Base-by-base conservation (phyloP, 2,329 filamentous ascomycete species). In the Fusarium xyrophilum region DNA sequence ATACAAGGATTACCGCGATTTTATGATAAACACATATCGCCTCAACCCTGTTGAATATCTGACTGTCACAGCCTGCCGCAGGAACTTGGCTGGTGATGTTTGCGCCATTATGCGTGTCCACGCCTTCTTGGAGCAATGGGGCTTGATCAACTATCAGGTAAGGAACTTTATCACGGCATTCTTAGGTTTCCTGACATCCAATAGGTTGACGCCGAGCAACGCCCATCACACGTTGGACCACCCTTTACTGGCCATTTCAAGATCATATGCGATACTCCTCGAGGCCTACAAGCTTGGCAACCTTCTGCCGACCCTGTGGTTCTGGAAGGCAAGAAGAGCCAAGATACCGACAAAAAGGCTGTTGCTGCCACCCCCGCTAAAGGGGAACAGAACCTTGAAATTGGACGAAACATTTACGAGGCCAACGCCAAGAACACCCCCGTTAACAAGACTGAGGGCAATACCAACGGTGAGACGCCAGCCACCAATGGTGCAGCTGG, bases 91-190 rank as follows among this genome's bases (percentile, higher is more conserved):
- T 25, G 96, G 96, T 69, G 96, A 99, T 80, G 96, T 99, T 33
- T 99, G 96, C 82, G 95, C 96, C 39, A 99, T 99, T 73, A 99
- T 99, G 96, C 91, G 96, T 69, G 95, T 99, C 21, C 96, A 99
- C 80, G 92, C 93, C 19, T 99, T 99, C 82, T 85, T 99, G 36
- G 96, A 99, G 82, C 95, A 98, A 78, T 99, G 96, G 96, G 96
- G 96, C 11, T 84, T 99, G 75, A 97, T 99, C 79, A 99, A 99
- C 81, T 99, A 99, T 77, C 96, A 99, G 85, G 95, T 97, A 63
- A 48, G 55, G 7, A 32, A 13, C 39, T n/a, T 32, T 38, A n/a
- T 30, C 21, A 9, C 7, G 23, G 17, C 17, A 27, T 35, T 42
- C n/a, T n/a, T n/a, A 7, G 11, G 40, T 27, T 47, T 67, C 65